Conservation (phyloP, 192 early-diverging fungal genomes). For the Obelidium mucronatum region DNA sequence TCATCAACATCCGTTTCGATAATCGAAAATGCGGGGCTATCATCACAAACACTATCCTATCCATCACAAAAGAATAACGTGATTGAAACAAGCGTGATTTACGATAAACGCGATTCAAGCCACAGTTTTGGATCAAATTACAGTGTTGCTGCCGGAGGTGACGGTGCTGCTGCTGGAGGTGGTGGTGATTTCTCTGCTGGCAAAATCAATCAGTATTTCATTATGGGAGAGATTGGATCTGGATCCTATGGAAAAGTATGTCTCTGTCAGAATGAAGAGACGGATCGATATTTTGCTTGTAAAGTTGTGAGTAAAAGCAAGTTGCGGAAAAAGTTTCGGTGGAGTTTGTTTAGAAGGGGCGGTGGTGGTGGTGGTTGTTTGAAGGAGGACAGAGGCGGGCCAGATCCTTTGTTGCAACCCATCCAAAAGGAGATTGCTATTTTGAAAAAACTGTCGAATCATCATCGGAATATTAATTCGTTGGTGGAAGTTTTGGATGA, state of each 20-base stretch:
- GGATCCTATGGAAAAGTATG: slow-evolving; percentile 64
- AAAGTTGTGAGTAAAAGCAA: slow-evolving; percentile 65
- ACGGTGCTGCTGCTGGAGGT: neutral
- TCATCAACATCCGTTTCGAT: neutral
- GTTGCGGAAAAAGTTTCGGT: slow-evolving; percentile 62
- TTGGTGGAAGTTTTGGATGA: slow-evolving; percentile 69
- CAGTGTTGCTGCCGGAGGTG: neutral
- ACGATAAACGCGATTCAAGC: slow-evolving; percentile 21
- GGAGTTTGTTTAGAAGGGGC: neutral
- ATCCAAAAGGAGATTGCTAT: slow-evolving; percentile 65
- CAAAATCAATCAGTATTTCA: slow-evolving; percentile 66
- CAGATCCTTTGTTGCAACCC: slow-evolving; percentile 20
- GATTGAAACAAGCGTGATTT: slow-evolving; percentile 22
- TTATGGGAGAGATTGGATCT: slow-evolving; percentile 59
- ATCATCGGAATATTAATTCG: slow-evolving; percentile 66
- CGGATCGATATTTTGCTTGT: slow-evolving; percentile 60
- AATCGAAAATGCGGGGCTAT: neutral
- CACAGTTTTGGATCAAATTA: neutral
- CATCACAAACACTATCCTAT: too few species aligned
- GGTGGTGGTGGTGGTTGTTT: too few species aligned
- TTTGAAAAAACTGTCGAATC: slow-evolving; percentile 60
- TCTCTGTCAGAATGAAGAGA: slow-evolving; percentile 46
- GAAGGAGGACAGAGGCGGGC: neutral
- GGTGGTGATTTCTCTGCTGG: slow-evolving; percentile 46
- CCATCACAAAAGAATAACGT: neutral